These are phyloP conservation scores for Ulmus americana DNA, from an alignment of 331 rosid species.

Conservation along the genomic window DNA sequence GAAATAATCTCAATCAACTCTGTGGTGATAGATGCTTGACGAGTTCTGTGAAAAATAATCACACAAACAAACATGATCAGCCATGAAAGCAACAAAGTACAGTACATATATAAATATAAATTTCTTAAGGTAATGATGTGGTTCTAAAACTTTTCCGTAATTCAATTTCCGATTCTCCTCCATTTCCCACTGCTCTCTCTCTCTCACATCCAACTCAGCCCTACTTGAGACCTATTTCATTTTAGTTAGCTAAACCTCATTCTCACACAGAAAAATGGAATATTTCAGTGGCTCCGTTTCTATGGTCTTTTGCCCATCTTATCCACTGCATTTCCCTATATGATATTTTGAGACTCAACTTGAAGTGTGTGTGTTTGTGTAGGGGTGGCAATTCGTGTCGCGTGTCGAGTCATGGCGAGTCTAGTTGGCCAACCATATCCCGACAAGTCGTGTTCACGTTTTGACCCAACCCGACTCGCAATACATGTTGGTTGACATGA, in stretches of 20 bases:
- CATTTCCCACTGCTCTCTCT: neutral
- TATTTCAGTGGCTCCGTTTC: neutral
- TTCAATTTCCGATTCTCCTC: neutral
- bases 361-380: too few species aligned
- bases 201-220: neutral
- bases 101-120: neutral
- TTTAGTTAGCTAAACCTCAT: neutral
- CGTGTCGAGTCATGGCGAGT: too few species aligned
- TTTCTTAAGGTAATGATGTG: neutral
- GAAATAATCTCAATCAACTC: constrained; percentile 98
- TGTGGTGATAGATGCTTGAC: constrained; percentile 97
- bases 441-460: too few species aligned
- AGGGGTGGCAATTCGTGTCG: too few species aligned
- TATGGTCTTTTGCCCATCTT: neutral
- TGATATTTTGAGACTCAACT: too few species aligned
- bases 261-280: neutral
- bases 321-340: too few species aligned
- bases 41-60: constrained; percentile 58
- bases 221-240: too few species aligned
- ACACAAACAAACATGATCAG: constrained; percentile 27
- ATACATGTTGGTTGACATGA: too few species aligned
- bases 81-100: neutral
- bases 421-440: too few species aligned
- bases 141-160: neutral
- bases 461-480: too few species aligned